phyloP scores from a whole-genome alignment of 371 early-diverging fungal species.

The Mucor irregularis region DNA sequence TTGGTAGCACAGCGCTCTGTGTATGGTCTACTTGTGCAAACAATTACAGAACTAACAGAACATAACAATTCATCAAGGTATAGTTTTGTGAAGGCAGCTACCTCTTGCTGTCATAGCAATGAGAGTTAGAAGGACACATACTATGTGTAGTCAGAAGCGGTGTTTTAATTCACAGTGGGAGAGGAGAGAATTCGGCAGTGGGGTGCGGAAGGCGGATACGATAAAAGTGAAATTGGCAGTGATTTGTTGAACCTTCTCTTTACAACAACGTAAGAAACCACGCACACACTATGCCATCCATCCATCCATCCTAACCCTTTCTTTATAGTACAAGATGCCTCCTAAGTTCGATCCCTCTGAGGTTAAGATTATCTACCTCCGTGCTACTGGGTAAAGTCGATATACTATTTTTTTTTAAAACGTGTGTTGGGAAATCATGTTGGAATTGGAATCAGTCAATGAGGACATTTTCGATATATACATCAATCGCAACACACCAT shows the following conservation, averaged over 20 bases:
- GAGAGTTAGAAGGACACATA: no score
- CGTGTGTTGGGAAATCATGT: not conserved
- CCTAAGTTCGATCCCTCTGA: slow-evolving; percentile 90
- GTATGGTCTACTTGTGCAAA: no score
- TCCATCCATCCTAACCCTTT: slow-evolving; percentile 23
- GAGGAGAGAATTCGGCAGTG: not conserved
- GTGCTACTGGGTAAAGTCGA: slow-evolving; percentile 78
- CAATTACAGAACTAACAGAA: no score
- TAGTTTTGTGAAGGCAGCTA: no score
- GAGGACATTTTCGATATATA: not conserved
- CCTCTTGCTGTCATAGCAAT: no score
- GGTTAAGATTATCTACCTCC: slow-evolving; percentile 91
- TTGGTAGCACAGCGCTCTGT: no score
- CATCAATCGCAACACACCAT: not conserved
- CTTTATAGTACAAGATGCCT: slow-evolving; percentile 48
- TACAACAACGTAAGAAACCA: slow-evolving; percentile 20
- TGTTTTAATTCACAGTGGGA: no score
- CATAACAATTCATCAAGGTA: no score
- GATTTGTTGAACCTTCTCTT: slow-evolving; percentile 20
- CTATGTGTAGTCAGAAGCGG: no score
- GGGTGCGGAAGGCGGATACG: no score
- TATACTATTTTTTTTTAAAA: not conserved
- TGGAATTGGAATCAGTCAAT: not conserved
- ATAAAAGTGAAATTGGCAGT: not conserved
- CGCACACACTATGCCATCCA: slow-evolving; percentile 11